Evolutionary conservation across 2,329 filamentous ascomycete genomes (phyloP), one percentile per base, ranked within the genome.

Genomic region (Fusarium sp.): DNA sequence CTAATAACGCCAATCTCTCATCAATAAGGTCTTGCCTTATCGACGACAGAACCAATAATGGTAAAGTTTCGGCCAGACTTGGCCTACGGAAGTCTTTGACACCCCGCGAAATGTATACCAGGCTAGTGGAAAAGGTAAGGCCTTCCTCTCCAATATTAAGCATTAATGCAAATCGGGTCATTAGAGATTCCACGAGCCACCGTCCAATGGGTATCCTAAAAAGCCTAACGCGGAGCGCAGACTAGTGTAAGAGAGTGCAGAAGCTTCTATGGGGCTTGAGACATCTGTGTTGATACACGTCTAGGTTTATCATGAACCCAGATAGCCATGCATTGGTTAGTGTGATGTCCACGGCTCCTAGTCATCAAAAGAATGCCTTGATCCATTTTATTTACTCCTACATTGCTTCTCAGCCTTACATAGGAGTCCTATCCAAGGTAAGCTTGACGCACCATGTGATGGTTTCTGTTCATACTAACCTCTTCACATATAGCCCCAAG

Each of bases 121-220:
- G 12, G 14, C 32, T 65, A 0, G 6, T n/a, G 18, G 18, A 26
- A 14, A 24, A 63, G 13, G 57, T 39, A 4, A 32, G 28, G 13
- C 8, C 2, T n/a, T 24, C 6, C 39, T 41, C 39, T 41, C 38
- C 38, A 15, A 3, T n/a, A 30, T 50, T 30, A 2, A 17, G 28
- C 47, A 50, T 50, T 6, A 3, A 8, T 50, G 20, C 4, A 3
- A 17, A 50, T 20, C 8, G 11, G 8, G 17, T 5, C 2, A 20
- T 11, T 3, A 64, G 62, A 24, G 62, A 22, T 64, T 64, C 4
- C 42, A 50, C 18, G 24, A 24, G 6, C 4, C 20, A 4, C 22
- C 42, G 2, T 38, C 32, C 1, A 8, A 18, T 2, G 32, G 20
- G 11, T 8, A 1, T 2, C 4, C 5, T 2, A 3, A 3, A 22